Evolutionary conservation across 768 basidiomycete species (phyloP).

Genomic region (Daedaleopsis nitida): DNA sequence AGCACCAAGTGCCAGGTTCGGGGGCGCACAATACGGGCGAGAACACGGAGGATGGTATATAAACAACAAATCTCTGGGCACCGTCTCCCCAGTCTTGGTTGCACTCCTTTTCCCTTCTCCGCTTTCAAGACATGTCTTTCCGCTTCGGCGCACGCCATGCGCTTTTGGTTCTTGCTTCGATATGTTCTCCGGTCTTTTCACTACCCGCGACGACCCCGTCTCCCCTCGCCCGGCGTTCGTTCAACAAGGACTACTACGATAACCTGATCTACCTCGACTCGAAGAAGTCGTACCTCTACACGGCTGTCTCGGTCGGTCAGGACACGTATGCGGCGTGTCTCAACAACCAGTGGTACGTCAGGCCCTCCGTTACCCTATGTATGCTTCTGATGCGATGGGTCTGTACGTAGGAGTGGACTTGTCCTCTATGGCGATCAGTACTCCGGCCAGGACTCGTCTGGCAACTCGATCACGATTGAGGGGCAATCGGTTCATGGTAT

Average conservation of each 20-base stretch:
- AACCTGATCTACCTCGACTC: constrained; percentile 14
- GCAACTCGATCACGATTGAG: constrained; percentile 2
- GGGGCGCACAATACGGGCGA: background rate
- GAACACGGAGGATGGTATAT: constrained; percentile 1
- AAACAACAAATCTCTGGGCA: background rate
- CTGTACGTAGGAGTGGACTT: constrained; percentile 12
- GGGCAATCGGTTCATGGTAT: background rate
- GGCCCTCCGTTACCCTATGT: too few relatives aligned
- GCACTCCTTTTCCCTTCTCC: constrained; percentile 7
- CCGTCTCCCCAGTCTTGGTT: constrained; percentile 13
- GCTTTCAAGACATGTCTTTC: constrained; percentile 18
- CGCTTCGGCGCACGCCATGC: constrained; percentile 16
- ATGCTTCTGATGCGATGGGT: background rate
- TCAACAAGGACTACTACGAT: constrained; percentile 8
- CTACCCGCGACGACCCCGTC: constrained; percentile 2
- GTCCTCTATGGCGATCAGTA: background rate
- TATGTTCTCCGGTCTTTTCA: constrained; percentile 15
- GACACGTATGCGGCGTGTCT: constrained; percentile 13
- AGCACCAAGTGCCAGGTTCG: constrained; percentile 1
- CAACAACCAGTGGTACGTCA: constrained; percentile 16
- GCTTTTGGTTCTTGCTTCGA: constrained; percentile 10
- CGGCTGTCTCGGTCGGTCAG: background rate
- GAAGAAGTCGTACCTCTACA: constrained; percentile 11
- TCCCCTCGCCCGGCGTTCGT: constrained; percentile 5
- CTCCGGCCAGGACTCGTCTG: background rate